Percentiles rank a stretch among this genome's conserved stretches.
Evolutionary conservation across 345 rosid genomes (phyloP).

Genomic region (Syzygium oleosum): DNA sequence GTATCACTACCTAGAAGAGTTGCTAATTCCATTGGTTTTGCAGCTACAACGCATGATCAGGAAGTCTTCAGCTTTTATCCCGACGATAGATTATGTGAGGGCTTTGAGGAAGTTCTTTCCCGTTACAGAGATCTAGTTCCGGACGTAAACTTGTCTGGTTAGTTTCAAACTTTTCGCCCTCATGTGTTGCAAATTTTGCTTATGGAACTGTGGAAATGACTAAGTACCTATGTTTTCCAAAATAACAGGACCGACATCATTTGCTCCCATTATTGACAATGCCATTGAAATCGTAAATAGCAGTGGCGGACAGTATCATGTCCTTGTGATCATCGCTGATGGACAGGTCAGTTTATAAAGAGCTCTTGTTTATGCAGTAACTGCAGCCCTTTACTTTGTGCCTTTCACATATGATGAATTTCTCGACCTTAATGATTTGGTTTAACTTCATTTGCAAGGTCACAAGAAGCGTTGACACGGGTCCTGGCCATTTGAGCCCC

Average conservation of each 20-base stretch:
- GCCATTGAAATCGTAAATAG: constrained; percentile 37
- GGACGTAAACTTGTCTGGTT: constrained; percentile 30
- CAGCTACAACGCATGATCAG: constrained; percentile 46
- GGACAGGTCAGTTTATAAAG: constrained; percentile 28
- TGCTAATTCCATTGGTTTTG: not conserved
- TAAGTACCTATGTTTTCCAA: not conserved
- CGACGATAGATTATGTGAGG: constrained; percentile 27
- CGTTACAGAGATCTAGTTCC: constrained; percentile 45
- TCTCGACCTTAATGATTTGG: not conserved
- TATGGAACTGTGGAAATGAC: not conserved
- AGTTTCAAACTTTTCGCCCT: not conserved
- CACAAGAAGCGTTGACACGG: constrained; percentile 41
- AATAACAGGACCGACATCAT: constrained; percentile 44
- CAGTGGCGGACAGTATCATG: constrained; percentile 48
- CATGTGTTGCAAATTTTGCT: not conserved
- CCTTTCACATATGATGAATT: not conserved
- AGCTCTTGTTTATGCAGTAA: not conserved
- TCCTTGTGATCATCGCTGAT: constrained; percentile 51
- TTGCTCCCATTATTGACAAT: constrained; percentile 44
- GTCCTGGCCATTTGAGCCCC: constrained; percentile 25
- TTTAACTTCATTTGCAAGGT: constrained; percentile 11
- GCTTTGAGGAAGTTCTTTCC: constrained; percentile 39
- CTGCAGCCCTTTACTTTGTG: not conserved
- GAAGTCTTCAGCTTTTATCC: constrained; percentile 42
- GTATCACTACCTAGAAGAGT: not conserved